phyloP scores from a whole-genome alignment of 345 rosid species.

The Lumnitzera racemosa region DNA sequence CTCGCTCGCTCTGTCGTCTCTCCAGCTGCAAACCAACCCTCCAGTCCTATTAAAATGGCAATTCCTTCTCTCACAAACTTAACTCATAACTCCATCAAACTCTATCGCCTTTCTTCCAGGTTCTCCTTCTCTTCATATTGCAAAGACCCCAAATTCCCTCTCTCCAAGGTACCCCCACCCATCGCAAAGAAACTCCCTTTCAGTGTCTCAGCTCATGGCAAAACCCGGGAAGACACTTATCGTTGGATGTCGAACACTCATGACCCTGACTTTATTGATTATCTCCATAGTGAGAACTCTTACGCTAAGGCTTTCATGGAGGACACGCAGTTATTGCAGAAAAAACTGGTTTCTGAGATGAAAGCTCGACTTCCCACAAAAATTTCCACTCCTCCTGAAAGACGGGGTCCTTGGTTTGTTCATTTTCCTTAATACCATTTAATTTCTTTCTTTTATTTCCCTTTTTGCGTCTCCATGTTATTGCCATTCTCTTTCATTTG shows the following conservation, averaged over 20 bases:
- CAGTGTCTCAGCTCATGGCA: conserved; percentile 45
- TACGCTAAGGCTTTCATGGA: conserved; percentile 80
- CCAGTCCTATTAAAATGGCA: conserved; percentile 10
- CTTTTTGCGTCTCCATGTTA: not conserved
- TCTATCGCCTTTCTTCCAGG: conserved; percentile 14
- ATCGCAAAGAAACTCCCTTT: conserved; percentile 52
- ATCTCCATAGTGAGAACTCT: conserved; percentile 60
- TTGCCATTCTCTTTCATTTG: not conserved
- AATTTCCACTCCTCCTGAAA: conserved; percentile 67
- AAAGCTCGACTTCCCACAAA: conserved; percentile 42
- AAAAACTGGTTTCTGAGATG: conserved; percentile 54
- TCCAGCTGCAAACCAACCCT: too few species aligned
- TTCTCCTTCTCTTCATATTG: conserved; percentile 33
- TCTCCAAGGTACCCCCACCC: conserved; percentile 41
- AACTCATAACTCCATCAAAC: conserved; percentile 5
- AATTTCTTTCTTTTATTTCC: not conserved
- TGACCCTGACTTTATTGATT: conserved; percentile 42
- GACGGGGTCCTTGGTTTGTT: conserved; percentile 81
- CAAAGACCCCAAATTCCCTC: conserved; percentile 24
- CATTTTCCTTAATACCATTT: conserved; percentile 7
- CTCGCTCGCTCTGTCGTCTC: too few species aligned
- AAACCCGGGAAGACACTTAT: conserved; percentile 65
- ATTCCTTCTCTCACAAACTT: conserved; percentile 22
- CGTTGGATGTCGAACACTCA: conserved; percentile 67
- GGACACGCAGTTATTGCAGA: conserved; percentile 46